Conservation (phyloP, 768 basidiomycete genomes). For the Kwoniella bestiolae region DNA sequence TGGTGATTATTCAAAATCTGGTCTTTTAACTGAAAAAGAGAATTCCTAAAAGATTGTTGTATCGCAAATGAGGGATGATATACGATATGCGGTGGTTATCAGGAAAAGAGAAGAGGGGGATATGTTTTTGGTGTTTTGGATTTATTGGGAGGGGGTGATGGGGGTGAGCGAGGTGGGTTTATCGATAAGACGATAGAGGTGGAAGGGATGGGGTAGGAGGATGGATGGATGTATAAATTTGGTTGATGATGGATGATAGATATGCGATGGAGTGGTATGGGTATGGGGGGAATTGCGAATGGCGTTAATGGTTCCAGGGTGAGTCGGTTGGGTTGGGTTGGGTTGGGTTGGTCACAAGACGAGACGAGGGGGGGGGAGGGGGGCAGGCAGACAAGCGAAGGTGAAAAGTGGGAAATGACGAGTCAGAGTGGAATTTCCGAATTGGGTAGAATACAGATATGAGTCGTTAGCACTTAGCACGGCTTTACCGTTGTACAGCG, state of each 20-base stretch:
- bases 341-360: slow-evolving; percentile 4
- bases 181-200: background rate
- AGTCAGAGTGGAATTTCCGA: slow-evolving; percentile 1
- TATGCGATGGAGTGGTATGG: slow-evolving; percentile 3
- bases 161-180: background rate
- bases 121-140: background rate
- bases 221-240: background rate
- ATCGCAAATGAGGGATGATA: slow-evolving; percentile 1
- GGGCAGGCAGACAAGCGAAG: slow-evolving; percentile 1
- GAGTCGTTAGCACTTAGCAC: background rate
- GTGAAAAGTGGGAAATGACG: background rate
- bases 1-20: slow-evolving; percentile 29
- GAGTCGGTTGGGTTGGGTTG: slow-evolving; percentile 16
- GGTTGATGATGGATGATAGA: background rate
- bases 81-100: too few species aligned
- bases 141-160: background rate
- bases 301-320: slow-evolving; percentile 29
- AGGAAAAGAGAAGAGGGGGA: background rate
- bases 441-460: background rate
- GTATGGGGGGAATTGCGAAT: too few species aligned
- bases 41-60: slow-evolving; percentile 9
- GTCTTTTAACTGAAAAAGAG: slow-evolving; percentile 11
- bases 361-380: background rate
- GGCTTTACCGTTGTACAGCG: background rate
- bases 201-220: background rate